Evolutionary conservation across 768 basidiomycete species (phyloP).

Genomic region (Trametes cingulata): DNA sequence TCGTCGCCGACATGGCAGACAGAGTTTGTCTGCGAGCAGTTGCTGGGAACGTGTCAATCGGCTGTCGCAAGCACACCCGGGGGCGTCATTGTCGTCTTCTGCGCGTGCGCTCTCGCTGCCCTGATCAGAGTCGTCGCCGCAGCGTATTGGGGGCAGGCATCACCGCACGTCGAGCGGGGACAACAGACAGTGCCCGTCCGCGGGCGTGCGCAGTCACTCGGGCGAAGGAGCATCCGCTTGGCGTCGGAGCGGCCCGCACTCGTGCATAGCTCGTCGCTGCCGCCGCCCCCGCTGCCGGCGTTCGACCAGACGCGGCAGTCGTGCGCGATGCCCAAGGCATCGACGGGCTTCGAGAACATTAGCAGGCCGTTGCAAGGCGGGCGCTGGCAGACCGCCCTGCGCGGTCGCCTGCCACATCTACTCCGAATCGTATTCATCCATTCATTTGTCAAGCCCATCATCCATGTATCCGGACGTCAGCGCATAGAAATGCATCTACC

Average conservation of each 20-base stretch:
- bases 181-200: constrained; percentile 2
- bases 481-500: background rate
- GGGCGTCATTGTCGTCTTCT: constrained; percentile 5
- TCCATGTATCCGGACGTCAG: background rate
- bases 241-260: constrained; percentile 4
- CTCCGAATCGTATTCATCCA: background rate
- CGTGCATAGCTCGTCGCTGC: constrained; percentile 20
- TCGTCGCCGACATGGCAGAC: constrained; percentile 29
- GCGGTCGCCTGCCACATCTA: background rate
- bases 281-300: constrained; percentile 28
- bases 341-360: constrained; percentile 29
- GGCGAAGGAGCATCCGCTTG: constrained; percentile 7
- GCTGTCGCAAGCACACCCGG: constrained; percentile 9
- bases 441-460: too few species aligned
- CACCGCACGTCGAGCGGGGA: constrained; percentile 25
- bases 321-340: constrained; percentile 18
- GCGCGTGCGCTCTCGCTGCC: constrained; percentile 11
- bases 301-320: constrained; percentile 24
- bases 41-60: constrained; percentile 24
- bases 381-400: constrained; percentile 25
- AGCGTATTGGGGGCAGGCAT: background rate
- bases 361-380: constrained; percentile 26
- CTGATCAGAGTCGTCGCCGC: constrained; percentile 13
- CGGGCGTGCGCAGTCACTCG: constrained; percentile 6
- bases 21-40: constrained; percentile 7